Base-by-base conservation (phyloP, 139 green algal genomes). In the Chlamydomonas sp. region DNA sequence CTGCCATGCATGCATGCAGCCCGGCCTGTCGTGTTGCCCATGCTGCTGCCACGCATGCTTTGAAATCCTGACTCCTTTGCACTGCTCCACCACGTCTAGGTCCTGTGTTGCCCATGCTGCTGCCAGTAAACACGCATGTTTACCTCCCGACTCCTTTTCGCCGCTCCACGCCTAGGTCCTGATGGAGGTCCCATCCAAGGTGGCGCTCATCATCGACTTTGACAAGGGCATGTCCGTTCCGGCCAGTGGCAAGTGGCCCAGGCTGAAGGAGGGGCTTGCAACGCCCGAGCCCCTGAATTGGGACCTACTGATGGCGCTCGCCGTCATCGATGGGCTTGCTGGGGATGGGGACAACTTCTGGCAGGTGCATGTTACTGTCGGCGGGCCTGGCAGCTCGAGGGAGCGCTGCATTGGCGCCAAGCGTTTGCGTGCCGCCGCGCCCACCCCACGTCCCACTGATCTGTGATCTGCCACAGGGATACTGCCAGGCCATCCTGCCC, bases 261-360 rank as follows among this genome's bases (percentile, higher is more conserved):
- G 76, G 43, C 54, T 82, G 35, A 47, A 65, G 4, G 67, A 73
- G 28, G 68, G 58, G 26, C 36, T 69, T 8, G 30, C 64, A 10
- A 3, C 29, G 8, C 64, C 74, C 2, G 73, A 84, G 26, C 43
- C 76, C 0, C 62, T 88, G 29, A 73, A 77, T 2, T 90, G 85
- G 85, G 84, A 91, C 68, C 28, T 91, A 3, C 65, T 90, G n/a
- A 60, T 83, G 48, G 78, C 81, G 0, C 64, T 91, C 24, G 85
- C 84, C 0, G 73, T 91, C 0, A 64, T 91, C 13, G 85, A 91
- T 61, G 69, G 34, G 0, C 73, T 85, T 8, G 73, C 83, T 20
- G 84, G 84, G 5, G 63, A 73, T 49, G 81, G 78, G 20, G 74
- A 65, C 36, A 39, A 60, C 0, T 85, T 79, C 28, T 86, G 72